A percentile compares a stretch with the other conserved stretches of the same genome.
These are phyloP conservation scores for Ogataea polymorpha DNA, from an alignment of 805 yeast species.

Conservation along the genomic window DNA sequence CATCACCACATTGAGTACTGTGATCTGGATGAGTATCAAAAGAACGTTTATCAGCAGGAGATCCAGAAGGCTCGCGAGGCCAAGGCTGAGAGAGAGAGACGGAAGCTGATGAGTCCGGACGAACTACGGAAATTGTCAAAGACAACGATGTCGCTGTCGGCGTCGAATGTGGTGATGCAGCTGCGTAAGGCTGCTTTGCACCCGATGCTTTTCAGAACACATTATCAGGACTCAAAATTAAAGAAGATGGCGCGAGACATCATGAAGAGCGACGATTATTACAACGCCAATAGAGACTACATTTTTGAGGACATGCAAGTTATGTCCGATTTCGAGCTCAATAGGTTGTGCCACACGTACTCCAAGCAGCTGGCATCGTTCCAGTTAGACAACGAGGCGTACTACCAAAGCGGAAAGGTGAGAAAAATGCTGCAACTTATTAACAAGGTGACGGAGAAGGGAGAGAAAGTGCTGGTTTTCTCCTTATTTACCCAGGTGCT, in stretches of 20 bases:
- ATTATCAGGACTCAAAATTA: conserved; percentile 55
- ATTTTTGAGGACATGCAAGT: conserved; percentile 93
- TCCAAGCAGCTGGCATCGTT: conserved; percentile 58
- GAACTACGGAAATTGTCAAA: conserved; percentile 34
- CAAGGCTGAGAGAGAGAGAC: conserved; percentile 41
- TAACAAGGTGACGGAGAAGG: conserved; percentile 49
- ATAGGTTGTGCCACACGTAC: conserved; percentile 68
- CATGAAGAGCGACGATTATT: conserved; percentile 75
- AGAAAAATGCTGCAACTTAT: conserved; percentile 53
- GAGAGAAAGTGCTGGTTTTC: conserved; percentile 73
- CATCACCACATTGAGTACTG: conserved; percentile 62
- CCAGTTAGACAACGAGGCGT: conserved; percentile 49
- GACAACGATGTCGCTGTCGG: conserved; percentile 27
- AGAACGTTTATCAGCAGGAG: conserved; percentile 57
- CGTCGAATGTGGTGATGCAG: conserved; percentile 78
- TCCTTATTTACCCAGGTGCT: conserved; percentile 91
- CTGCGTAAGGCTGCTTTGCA: conserved; percentile 91
- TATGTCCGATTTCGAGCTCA: conserved; percentile 89
- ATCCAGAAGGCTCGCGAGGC: conserved; percentile 43
- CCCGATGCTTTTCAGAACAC: conserved; percentile 75
- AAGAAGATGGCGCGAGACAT: conserved; percentile 72
- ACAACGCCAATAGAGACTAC: conserved; percentile 68
- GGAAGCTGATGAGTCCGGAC: conserved; percentile 34
- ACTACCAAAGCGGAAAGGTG: conserved; percentile 74
- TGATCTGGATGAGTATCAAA: conserved; percentile 55